phyloP scores from a whole-genome alignment of 1,284 basidiomycete species.

The Wolfiporia cocos region DNA sequence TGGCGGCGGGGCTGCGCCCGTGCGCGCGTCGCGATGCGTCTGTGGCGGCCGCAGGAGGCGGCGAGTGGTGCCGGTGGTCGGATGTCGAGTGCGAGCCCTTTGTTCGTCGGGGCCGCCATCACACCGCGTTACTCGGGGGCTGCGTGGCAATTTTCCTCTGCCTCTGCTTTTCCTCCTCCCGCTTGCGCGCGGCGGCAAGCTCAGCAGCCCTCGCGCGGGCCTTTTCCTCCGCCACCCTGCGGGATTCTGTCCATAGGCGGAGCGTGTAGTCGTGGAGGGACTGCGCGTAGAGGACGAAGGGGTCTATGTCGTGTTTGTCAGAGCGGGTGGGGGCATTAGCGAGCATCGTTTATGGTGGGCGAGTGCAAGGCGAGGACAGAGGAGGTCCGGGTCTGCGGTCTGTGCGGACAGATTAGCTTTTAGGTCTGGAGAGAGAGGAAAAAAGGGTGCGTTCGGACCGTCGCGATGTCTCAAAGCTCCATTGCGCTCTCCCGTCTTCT shows the following conservation, averaged over 20 bases:
- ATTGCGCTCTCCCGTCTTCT: slow-evolving; percentile 4
- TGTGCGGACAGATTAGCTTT: slow-evolving; percentile 4
- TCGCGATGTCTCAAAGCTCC: slow-evolving; percentile 7
- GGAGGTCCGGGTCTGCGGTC: neutral
- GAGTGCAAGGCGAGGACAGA: neutral
- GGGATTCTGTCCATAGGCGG: slow-evolving; percentile 59
- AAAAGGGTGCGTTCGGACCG: slow-evolving; percentile 6
- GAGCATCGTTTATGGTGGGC: slow-evolving; percentile 12
- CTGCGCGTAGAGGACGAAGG: slow-evolving; percentile 49
- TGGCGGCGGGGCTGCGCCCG: neutral
- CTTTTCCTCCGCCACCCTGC: slow-evolving; percentile 51
- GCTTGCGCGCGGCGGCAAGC: slow-evolving; percentile 10
- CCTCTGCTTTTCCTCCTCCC: slow-evolving; percentile 12
- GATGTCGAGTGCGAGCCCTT: too few relatives aligned
- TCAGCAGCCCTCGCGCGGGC: slow-evolving; percentile 25
- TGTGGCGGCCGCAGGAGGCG: too few relatives aligned
- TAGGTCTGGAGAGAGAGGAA: slow-evolving; percentile 3
- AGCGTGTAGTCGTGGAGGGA: slow-evolving; percentile 65
- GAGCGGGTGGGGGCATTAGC: slow-evolving; percentile 8
- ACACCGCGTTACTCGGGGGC: slow-evolving; percentile 5
- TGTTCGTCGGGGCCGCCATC: too few relatives aligned
- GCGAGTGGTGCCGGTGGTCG: too few relatives aligned
- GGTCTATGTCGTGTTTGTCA: slow-evolving; percentile 16
- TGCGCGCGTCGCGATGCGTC: neutral
- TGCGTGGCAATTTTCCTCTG: slow-evolving; percentile 7